Evolutionary conservation across 2,329 filamentous ascomycete species (phyloP).

Genomic region (Trichocomaceae sp.): DNA sequence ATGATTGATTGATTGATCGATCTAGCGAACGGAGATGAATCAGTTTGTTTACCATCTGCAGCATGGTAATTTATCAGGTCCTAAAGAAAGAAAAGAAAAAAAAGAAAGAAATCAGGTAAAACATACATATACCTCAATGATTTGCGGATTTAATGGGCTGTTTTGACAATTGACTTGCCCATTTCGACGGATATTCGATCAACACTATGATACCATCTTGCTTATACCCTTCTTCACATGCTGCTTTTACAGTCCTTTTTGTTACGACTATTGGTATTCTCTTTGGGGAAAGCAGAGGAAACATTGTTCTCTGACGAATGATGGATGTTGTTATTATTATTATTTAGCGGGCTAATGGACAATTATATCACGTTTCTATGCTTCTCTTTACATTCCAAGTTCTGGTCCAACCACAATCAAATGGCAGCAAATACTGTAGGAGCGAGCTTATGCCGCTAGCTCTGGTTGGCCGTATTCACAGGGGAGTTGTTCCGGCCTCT

Average conservation of each 20-base stretch:
- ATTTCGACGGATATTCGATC: slow-evolving; percentile 2
- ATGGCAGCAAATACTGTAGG: no score
- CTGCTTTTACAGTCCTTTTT: background rate
- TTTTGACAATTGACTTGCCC: slow-evolving; percentile 2
- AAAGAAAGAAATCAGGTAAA: background rate
- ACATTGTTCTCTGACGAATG: background rate
- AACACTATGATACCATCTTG: slow-evolving; percentile 12
- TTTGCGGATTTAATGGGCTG: slow-evolving; percentile 2
- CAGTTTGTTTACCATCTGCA: background rate
- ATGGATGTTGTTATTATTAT: background rate
- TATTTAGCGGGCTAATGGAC: background rate
- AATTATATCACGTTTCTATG: background rate
- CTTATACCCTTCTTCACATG: slow-evolving; percentile 9
- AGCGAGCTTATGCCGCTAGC: no score
- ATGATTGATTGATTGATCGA: slow-evolving; percentile 38
- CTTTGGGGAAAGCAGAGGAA: background rate
- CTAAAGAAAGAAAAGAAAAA: background rate
- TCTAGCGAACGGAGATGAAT: background rate
- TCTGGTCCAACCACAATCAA: no score
- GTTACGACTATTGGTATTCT: background rate
- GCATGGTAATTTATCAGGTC: slow-evolving; percentile 4
- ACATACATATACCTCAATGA: slow-evolving; percentile 7
- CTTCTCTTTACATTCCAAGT: no score
- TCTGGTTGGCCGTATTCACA: no score
- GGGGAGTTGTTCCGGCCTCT: no score